Conservation (phyloP, 768 basidiomycete species). For the Kwoniella sp. region DNA sequence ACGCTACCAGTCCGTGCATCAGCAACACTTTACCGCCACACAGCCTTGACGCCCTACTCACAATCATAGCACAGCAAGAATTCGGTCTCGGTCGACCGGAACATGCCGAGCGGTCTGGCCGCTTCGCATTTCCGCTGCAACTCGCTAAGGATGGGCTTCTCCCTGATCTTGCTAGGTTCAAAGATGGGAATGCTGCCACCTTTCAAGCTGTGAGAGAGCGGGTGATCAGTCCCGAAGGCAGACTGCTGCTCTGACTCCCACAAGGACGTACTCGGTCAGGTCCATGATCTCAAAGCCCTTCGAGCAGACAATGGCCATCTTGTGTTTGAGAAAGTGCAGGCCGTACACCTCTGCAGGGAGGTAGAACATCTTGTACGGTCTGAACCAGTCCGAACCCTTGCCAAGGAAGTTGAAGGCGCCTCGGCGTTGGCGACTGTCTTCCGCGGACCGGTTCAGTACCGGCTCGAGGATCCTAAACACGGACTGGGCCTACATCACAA, state of each 20-base stretch:
- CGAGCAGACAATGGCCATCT: conserved; percentile 85
- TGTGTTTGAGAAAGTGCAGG: conserved; percentile 85
- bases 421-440: conserved; percentile 55
- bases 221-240: too few relatives aligned
- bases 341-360: conserved; percentile 85
- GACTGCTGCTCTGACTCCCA: too few relatives aligned
- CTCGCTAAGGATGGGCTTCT: conserved; percentile 62
- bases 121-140: conserved; percentile 76
- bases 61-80: conserved; percentile 87
- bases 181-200: conserved; percentile 75
- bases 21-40: conserved; percentile 6
- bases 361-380: conserved; percentile 91
- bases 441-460: conserved; percentile 81
- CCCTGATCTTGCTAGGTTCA: conserved; percentile 56
- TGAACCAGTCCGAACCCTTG: conserved; percentile 88
- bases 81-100: conserved; percentile 77
- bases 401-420: conserved; percentile 54
- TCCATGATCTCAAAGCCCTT: conserved; percentile 99
- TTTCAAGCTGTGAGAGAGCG: conserved; percentile 59
- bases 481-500: conserved; percentile 62
- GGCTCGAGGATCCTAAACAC: conserved; percentile 98
- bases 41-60: conserved; percentile 45
- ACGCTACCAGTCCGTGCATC: conserved; percentile 56
- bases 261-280: conserved; percentile 75
- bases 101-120: conserved; percentile 81